These are phyloP conservation scores for Effrenium voratum DNA, from an alignment of 73 alveolate species.

Conservation along the genomic window DNA sequence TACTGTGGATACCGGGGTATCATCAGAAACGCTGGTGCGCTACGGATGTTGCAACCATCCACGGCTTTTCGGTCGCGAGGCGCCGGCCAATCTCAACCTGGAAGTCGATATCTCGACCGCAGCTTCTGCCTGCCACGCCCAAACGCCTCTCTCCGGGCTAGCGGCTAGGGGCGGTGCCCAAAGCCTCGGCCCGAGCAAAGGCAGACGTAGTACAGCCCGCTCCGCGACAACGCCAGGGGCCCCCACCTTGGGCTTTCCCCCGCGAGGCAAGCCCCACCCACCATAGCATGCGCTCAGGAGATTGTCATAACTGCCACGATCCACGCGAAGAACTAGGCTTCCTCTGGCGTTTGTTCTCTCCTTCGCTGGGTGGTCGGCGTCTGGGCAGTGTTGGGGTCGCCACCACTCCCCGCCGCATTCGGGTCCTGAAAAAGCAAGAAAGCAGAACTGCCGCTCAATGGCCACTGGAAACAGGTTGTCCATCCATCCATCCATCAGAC, in stretches of 20 bases:
- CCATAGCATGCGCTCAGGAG: too few relatives aligned
- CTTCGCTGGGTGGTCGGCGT: slow-evolving; percentile 32
- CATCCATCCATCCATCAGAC: too few relatives aligned
- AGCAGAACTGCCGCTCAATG: too few relatives aligned
- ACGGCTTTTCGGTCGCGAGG: neutral
- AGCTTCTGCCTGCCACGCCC: slow-evolving; percentile 27
- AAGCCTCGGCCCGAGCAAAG: slow-evolving; percentile 89
- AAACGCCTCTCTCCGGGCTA: too few relatives aligned
- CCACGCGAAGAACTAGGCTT: too few relatives aligned
- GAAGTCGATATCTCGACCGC: slow-evolving; percentile 47
- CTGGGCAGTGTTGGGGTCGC: slow-evolving; percentile 78
- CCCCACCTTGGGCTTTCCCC: slow-evolving; percentile 89
- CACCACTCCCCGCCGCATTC: slow-evolving; percentile 56
- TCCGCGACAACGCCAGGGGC: slow-evolving; percentile 50
- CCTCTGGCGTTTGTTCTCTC: too few relatives aligned
- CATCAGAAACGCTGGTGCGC: neutral
- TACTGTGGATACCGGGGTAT: too few relatives aligned
- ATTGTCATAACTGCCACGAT: too few relatives aligned
- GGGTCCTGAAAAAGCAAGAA: slow-evolving; percentile 70
- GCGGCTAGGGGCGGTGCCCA: too few relatives aligned
- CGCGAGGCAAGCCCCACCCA: too few relatives aligned
- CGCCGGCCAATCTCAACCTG: slow-evolving; percentile 68
- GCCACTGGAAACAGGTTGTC: too few relatives aligned
- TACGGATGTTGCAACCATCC: neutral
- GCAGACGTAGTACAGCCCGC: slow-evolving; percentile 91